These are phyloP conservation scores for Corchorus olitorius DNA, from an alignment of 345 rosid genomes.

Conservation along the genomic window DNA sequence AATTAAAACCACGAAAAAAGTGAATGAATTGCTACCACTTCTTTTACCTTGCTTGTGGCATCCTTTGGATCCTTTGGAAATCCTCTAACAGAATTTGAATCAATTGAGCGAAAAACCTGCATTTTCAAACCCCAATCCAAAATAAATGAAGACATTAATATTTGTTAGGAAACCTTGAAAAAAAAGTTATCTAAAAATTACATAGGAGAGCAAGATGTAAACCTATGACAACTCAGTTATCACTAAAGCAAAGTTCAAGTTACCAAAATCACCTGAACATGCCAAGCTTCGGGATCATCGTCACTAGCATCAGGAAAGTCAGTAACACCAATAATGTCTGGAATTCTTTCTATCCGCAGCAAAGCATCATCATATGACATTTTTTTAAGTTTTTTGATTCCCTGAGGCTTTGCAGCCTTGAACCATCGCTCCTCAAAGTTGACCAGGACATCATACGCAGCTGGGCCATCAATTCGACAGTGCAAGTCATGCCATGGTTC, in stretches of 20 bases:
- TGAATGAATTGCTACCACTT: slow-evolving; percentile 14
- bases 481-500: slow-evolving; percentile 99
- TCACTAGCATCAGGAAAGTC: slow-evolving; percentile 51
- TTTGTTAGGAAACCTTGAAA: not conserved
- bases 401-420: slow-evolving; percentile 78
- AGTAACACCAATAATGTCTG: slow-evolving; percentile 64
- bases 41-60: slow-evolving; percentile 68
- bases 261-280: slow-evolving; percentile 69
- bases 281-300: slow-evolving; percentile 82
- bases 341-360: slow-evolving; percentile 74
- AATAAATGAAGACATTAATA: slow-evolving; percentile 6
- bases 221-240: slow-evolving; percentile 16
- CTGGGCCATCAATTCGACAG: slow-evolving; percentile 90
- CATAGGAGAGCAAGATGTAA: slow-evolving; percentile 2
- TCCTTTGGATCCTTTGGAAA: slow-evolving; percentile 91
- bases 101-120: slow-evolving; percentile 94
- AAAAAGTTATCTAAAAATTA: not conserved
- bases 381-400: slow-evolving; percentile 66
- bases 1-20: not conserved
- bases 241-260: slow-evolving; percentile 11
- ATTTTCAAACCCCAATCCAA: slow-evolving; percentile 20
- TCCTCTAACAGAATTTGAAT: slow-evolving; percentile 84
- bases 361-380: slow-evolving; percentile 80
- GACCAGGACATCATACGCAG: slow-evolving; percentile 90
- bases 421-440: slow-evolving; percentile 95